These are phyloP conservation scores for Lotus japonicus DNA, from an alignment of 306 rosid genomes.

Conservation along the genomic window DNA sequence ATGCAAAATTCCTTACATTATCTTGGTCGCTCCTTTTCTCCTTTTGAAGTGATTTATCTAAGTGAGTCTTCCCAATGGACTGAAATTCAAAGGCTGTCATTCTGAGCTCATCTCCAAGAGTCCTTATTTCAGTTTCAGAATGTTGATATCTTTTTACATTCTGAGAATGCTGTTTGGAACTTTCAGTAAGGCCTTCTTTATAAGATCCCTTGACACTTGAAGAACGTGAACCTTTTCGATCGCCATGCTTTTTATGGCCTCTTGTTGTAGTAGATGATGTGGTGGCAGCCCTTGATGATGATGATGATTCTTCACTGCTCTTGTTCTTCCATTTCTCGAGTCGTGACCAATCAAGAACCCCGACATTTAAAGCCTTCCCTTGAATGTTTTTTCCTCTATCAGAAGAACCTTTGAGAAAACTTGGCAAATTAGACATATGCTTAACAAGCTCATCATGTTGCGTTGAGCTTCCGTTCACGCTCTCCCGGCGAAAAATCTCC, in stretches of 20 bases:
- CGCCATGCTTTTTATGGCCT: conserved; percentile 22
- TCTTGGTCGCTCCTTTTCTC: conserved; percentile 27
- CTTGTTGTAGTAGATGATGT: conserved; percentile 22
- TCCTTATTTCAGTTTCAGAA: conserved; percentile 30
- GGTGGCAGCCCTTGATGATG: conserved; percentile 25
- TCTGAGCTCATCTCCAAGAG: conserved; percentile 24
- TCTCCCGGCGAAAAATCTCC: conserved; percentile 23
- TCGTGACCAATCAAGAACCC: conserved; percentile 84
- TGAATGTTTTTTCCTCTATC: conserved; percentile 44
- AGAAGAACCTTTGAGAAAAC: conserved; percentile 49
- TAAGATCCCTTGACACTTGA: conserved; percentile 32
- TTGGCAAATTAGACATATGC: conserved; percentile 86
- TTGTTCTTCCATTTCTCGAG: conserved; percentile 79
- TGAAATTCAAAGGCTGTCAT: conserved; percentile 21
- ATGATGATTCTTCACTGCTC: conserved; percentile 28
- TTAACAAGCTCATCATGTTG: conserved; percentile 77
- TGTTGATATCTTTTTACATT: conserved; percentile 31
- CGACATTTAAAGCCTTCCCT: conserved; percentile 75
- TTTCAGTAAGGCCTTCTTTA: conserved; percentile 26
- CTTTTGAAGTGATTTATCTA: conserved; percentile 29
- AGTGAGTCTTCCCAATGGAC: conserved; percentile 30
- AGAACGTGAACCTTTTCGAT: conserved; percentile 19
- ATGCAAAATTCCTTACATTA: conserved; percentile 21
- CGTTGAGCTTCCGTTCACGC: conserved; percentile 29
- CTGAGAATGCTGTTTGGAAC: conserved; percentile 27